Evolutionary conservation across 2,329 filamentous ascomycete species (phyloP).

Genomic region (Phialophora chinensis): DNA sequence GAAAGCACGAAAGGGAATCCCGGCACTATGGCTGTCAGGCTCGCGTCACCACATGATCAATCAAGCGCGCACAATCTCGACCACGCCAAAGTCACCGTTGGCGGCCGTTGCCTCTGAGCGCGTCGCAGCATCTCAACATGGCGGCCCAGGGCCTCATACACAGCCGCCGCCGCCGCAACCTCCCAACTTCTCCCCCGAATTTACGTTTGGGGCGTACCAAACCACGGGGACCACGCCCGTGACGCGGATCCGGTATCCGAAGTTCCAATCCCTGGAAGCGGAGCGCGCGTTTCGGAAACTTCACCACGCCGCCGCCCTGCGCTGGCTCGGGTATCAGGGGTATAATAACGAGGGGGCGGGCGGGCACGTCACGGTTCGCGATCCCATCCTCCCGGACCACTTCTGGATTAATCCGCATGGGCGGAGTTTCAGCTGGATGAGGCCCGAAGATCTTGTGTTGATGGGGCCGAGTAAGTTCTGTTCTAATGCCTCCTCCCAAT

Average conservation of each 20-base stretch:
- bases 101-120: not conserved
- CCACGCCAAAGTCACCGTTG: not conserved
- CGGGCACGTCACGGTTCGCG: constrained; percentile 55
- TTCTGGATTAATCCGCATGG: constrained; percentile 43
- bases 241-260: constrained; percentile 32
- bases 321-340: constrained; percentile 41
- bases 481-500: not conserved
- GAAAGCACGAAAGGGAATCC: not conserved
- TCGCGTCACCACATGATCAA: too few relatives aligned
- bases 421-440: constrained; percentile 50
- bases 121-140: not conserved
- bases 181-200: constrained; percentile 19
- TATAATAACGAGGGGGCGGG: constrained; percentile 40
- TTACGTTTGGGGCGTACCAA: constrained; percentile 31
- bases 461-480: constrained; percentile 40
- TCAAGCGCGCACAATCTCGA: constrained; percentile 5
- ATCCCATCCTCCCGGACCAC: constrained; percentile 44
- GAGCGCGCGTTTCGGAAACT: constrained; percentile 36
- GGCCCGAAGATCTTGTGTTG: constrained; percentile 48
- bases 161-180: constrained; percentile 7
- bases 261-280: constrained; percentile 34
- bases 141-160: constrained; percentile 5
- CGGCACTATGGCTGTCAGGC: not conserved
- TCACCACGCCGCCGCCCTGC: constrained; percentile 50
- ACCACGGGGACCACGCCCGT: constrained; percentile 29